These are phyloP conservation scores for peach (Prunus persica) DNA, from an alignment of 306 rosid genomes.

Conservation along the genomic window Prunus_persica_NCBIv2 NC_034016.1:2947001-2947500, in stretches of 20 bases:
- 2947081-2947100: background rate
- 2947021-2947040: constrained; percentile 61
- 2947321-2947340: background rate
- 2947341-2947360: background rate
- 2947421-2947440: background rate
- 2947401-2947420: background rate
- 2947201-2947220: background rate
- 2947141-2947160: background rate
- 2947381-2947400: background rate
- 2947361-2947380: background rate
- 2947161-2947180: background rate
- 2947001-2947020: constrained; percentile 74
- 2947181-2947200: background rate
- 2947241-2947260: background rate
- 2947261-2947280: background rate
- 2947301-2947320: background rate
- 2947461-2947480: constrained; percentile 61
- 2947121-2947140: background rate
- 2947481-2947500: constrained; percentile 77
- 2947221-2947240: background rate
- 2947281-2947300: background rate
- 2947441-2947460: constrained; percentile 53
- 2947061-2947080: background rate
- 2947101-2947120: background rate
- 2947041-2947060: background rate